phyloP scores from a whole-genome alignment of 495 filamentous ascomycete genomes.

The Penicillium salamii region DNA sequence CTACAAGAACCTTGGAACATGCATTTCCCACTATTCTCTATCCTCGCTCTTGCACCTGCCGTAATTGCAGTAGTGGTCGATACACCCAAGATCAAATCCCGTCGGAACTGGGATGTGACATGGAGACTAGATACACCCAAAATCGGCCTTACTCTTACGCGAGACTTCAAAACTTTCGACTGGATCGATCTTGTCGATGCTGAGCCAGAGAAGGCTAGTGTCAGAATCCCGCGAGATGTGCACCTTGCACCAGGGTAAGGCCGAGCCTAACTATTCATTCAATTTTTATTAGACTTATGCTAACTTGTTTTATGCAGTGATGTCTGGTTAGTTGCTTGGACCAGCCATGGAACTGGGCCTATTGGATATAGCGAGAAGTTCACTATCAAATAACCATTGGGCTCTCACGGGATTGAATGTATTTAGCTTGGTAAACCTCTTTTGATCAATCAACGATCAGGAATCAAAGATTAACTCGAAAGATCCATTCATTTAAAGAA shows the following conservation, averaged over 20 bases:
- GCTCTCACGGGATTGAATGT: too few relatives aligned
- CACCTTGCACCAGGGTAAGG: background rate
- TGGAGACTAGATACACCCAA: background rate
- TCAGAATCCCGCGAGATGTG: background rate
- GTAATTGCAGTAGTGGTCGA: background rate
- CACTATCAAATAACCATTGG: background rate
- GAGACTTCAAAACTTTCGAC: constrained; percentile 3
- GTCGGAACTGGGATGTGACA: background rate
- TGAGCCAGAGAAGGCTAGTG: constrained; percentile 1
- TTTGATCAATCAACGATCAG: too few relatives aligned
- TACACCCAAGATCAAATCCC: background rate
- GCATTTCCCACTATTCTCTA: constrained; percentile 1
- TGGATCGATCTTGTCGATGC: background rate
- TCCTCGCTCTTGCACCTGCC: background rate
- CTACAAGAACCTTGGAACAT: background rate
- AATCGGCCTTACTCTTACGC: background rate
- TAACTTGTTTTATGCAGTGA: background rate
- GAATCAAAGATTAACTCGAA: too few relatives aligned
- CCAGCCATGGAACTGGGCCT: background rate
- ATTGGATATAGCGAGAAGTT: constrained; percentile 4
- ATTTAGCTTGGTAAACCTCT: too few relatives aligned
- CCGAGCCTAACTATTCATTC: background rate
- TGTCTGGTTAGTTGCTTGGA: background rate
- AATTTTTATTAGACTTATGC: background rate
- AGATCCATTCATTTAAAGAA: too few relatives aligned